Evolutionary conservation across 441 rosid species (phyloP), one percentile per base, ranked within the genome.

Genomic region (Mallotus japonicus): DNA sequence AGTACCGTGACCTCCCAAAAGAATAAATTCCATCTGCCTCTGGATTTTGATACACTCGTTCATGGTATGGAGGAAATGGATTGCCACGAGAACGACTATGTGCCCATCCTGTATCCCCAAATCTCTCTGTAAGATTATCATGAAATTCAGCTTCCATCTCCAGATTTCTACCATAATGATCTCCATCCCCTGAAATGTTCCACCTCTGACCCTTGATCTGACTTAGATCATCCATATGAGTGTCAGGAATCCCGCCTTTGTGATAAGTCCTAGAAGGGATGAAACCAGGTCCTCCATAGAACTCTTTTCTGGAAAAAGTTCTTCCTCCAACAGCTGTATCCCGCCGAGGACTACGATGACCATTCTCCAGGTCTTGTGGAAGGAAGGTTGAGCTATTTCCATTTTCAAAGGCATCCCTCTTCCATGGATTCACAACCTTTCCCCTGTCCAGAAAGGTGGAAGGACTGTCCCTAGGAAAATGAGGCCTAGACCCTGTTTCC

Each of bases 51-150:
- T 89, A 85, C 47, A 79, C 70, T 73, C 84, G 81, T 67, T 87
- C 98, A 71, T 89, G 81, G 65, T 85, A 85, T 53, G 87, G 70
- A 75, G 89, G 49, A 81, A 88, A 89, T 11, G 84, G 80, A 86
- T 79, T 87, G 70, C 77, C 85, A 58, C 65, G 85, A 70, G 86
- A 79, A 58, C 64, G 89, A 78, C 83, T 78, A 42, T 85, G 92
- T 17, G 86, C 92, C 99, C 95, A 90, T 49, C 86, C 87, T n/a
- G 77, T 77, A 77, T 90, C 95, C 76, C 85, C 88, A 82, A 81
- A 90, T 63, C 87, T 88, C 74, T 89, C 93, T 69, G 84, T 83
- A 70, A 86, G 62, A 76, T 81, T 86, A 78, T 89, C 98, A 65
- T 82, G 88, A 80, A 88, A 87, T 69, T 89, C 97, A 72, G 92